Evolutionary conservation across 2,329 filamentous ascomycete species (phyloP).

Genomic region (Neonectria hederae): DNA sequence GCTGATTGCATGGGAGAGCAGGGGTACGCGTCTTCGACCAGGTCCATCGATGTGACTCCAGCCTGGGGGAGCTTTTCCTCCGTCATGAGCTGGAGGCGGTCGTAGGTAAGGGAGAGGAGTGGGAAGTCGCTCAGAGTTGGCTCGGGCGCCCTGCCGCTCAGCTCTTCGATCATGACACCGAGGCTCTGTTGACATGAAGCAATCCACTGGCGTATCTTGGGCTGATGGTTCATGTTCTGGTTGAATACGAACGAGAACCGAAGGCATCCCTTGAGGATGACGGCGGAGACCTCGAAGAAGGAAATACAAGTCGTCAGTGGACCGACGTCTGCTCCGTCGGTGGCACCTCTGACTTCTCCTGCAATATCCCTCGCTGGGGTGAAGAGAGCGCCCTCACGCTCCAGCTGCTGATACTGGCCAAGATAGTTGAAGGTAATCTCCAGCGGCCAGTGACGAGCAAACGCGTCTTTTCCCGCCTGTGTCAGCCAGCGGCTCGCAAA

Average conservation of each 20-base stretch:
- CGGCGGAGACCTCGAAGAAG: slow-evolving; percentile 58
- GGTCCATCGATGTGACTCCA: background rate
- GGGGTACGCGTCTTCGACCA: slow-evolving; percentile 47
- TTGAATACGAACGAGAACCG: slow-evolving; percentile 57
- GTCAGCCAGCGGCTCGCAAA: slow-evolving; percentile 36
- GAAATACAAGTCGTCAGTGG: slow-evolving; percentile 47
- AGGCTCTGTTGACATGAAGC: slow-evolving; percentile 24
- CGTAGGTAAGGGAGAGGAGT: slow-evolving; percentile 30
- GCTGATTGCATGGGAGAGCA: slow-evolving; percentile 51
- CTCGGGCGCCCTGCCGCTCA: slow-evolving; percentile 13
- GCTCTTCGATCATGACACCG: slow-evolving; percentile 1
- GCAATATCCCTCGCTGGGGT: slow-evolving; percentile 28
- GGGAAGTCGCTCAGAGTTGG: slow-evolving; percentile 33
- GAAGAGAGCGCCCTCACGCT: slow-evolving; percentile 40
- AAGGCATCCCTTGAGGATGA: slow-evolving; percentile 54
- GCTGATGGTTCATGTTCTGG: slow-evolving; percentile 50
- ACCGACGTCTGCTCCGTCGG: slow-evolving; percentile 27
- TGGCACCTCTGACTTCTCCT: slow-evolving; percentile 27
- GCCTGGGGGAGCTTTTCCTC: slow-evolving; percentile 28
- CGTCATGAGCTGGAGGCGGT: slow-evolving; percentile 23
- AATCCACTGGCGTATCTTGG: slow-evolving; percentile 46
- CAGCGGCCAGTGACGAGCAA: slow-evolving; percentile 35
- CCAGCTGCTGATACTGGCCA: slow-evolving; percentile 44
- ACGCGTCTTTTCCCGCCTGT: slow-evolving; percentile 1
- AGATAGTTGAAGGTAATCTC: slow-evolving; percentile 44